A percentile compares a stretch with the other conserved stretches of the same genome.
These are phyloP conservation scores for Sonneratia alba DNA, from an alignment of 345 rosid species.

Conservation along the genomic window DNA sequence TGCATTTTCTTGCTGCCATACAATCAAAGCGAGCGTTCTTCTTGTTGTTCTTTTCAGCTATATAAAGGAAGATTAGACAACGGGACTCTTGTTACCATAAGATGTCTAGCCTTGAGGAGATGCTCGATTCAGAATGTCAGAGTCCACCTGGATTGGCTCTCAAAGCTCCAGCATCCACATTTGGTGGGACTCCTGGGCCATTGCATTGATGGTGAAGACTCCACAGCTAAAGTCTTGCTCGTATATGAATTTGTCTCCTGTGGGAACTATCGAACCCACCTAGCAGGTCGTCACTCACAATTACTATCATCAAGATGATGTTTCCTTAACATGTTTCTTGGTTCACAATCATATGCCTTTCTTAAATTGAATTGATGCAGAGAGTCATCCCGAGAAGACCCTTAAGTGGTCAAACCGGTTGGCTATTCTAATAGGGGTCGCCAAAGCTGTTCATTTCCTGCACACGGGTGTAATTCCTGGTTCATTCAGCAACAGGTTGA, in stretches of 20 bases:
- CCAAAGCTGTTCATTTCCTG: conserved; percentile 93
- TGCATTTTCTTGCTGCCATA: too few relatives aligned
- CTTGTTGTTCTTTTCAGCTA: conserved; percentile 43
- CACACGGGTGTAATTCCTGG: conserved; percentile 83
- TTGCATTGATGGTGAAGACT: conserved; percentile 53
- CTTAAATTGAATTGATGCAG: conserved; percentile 36
- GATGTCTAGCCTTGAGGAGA: conserved; percentile 53
- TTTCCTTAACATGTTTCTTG: not conserved
- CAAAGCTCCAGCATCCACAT: conserved; percentile 91
- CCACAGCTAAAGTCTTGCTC: conserved; percentile 45
- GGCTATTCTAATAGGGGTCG: conserved; percentile 68
- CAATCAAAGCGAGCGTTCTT: too few relatives aligned
- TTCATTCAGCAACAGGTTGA: conserved; percentile 55
- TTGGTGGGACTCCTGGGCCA: conserved; percentile 77
- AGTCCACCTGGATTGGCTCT: conserved; percentile 58
- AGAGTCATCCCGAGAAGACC: conserved; percentile 52
- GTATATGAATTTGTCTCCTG: conserved; percentile 60
- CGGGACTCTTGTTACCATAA: conserved; percentile 60
- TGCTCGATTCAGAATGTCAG: conserved; percentile 61
- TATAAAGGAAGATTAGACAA: conserved; percentile 72
- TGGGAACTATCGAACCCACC: conserved; percentile 60
- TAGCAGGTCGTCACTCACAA: conserved; percentile 50
- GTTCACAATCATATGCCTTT: not conserved
- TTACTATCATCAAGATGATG: not conserved
- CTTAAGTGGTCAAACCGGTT: conserved; percentile 81